Evolutionary conservation across 129 eudicot species (phyloP), one percentile per base, ranked within the genome.

Genomic region (Silybum marianum): DNA sequence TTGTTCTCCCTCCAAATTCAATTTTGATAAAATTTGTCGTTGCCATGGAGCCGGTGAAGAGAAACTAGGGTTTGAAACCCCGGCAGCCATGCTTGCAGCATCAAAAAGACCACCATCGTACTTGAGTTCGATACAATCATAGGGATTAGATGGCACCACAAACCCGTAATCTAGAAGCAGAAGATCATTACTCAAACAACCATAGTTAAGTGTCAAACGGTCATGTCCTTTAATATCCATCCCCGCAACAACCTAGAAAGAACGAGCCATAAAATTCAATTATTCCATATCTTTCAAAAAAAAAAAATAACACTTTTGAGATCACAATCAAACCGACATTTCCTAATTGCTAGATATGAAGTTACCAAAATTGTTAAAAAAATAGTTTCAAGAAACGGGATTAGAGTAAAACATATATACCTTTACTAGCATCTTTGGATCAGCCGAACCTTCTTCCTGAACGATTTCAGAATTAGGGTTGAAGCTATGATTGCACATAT

Each of bases 401-500:
- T 18, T 14, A 14, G 69, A 72, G 74, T 46, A 63, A 30, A 38
- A 19, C 44, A 32, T 89, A 32, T 89, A 68, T 74, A 77, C 95
- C 97, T 93, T 93, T 23, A 93, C 92, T 86, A 90, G 87, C 93
- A 87, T 90, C 71, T 86, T 79, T 24, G 87, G 72, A 66, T 77
- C 82, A 77, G 25, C 79, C 0, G 74, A 78, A 68, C 85, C 81
- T 81, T 88, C 88, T 83, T 87, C 95, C 82, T 95, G 99, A 69
- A 92, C 89, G 66, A 95, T 95, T 86, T 92, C 88, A 6, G 98
- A 95, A 85, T 92, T 95, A 30, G 99, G 93, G 78, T 75, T 73
- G 80, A 92, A 95, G 86, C 97, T 95, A 83, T 95, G 99, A 78
- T 95, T 95, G 88, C 99, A 95, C 98, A 95, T 91, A 80, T 95